Percentiles rank a stretch among this genome's conserved stretches.
Conservation (phyloP, 2,329 filamentous ascomycete genomes). For the Pyrenophora seminiperda region DNA sequence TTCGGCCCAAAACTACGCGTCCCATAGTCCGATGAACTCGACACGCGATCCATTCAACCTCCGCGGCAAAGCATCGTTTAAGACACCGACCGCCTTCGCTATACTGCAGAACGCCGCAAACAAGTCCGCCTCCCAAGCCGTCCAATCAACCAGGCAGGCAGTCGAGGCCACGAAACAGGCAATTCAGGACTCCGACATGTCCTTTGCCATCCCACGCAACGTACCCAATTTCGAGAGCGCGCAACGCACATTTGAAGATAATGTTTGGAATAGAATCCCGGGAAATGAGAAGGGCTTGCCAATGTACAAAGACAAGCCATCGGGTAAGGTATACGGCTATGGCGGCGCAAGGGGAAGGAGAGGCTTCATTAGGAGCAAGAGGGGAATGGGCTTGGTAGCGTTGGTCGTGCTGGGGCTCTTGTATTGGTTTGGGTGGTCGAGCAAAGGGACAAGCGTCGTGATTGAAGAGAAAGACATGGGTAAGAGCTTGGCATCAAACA, state of each 20-base stretch:
- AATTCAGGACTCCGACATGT: conserved; percentile 48
- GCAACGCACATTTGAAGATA: conserved; percentile 49
- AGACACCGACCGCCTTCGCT: conserved; percentile 36
- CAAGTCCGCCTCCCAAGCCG: conserved; percentile 30
- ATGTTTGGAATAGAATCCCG: conserved; percentile 59
- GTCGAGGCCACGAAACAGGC: conserved; percentile 41
- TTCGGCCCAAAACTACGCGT: conserved; percentile 10
- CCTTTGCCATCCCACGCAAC: conserved; percentile 51
- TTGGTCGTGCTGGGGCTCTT: conserved; percentile 63
- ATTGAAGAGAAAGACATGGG: conserved; percentile 41
- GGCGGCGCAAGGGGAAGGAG: conserved; percentile 61
- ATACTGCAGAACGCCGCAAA: conserved; percentile 41
- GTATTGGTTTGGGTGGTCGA: conserved; percentile 69
- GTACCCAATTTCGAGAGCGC: conserved; percentile 51
- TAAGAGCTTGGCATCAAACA: conserved; percentile 39
- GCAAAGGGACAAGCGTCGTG: conserved; percentile 33
- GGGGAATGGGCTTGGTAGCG: conserved; percentile 59
- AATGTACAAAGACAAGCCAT: conserved; percentile 99
- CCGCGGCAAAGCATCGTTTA: conserved; percentile 41
- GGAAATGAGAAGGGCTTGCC: conserved; percentile 70
- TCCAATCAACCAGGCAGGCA: conserved; percentile 39
- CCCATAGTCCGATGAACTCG: conserved; percentile 47
- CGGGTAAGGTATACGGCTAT: conserved; percentile 64
- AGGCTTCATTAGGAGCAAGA: conserved; percentile 61
- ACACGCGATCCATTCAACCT: conserved; percentile 54